Percentiles rank a stretch among this genome's conserved stretches.
phyloP scores from a whole-genome alignment of 345 rosid genomes.

The Pistacia atlantica region DNA sequence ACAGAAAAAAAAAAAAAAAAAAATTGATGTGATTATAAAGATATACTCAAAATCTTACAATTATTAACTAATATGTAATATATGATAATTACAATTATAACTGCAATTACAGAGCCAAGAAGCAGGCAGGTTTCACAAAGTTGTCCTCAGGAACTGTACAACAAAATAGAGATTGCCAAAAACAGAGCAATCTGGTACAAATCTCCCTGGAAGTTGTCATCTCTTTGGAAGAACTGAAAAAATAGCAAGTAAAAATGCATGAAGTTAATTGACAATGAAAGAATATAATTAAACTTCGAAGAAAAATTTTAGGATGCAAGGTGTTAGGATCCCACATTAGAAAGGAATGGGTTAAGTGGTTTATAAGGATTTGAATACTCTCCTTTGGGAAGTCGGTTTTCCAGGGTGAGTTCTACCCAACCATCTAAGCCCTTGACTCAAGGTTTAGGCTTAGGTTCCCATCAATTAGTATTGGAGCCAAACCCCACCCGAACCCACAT shows the following conservation, averaged over 20 bases:
- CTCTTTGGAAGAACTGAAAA: constrained; percentile 85
- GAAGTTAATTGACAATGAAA: neutral
- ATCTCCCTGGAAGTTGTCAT: constrained; percentile 75
- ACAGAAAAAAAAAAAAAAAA: neutral
- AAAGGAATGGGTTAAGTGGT: no score
- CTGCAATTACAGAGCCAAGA: neutral
- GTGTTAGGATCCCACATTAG: no score
- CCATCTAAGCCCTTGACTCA: no score
- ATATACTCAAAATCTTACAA: neutral
- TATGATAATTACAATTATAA: constrained; percentile 12
- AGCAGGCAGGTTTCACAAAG: constrained; percentile 41
- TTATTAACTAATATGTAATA: neutral
- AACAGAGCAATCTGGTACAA: constrained; percentile 75
- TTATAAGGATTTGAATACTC: no score
- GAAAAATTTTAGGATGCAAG: no score
- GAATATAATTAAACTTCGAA: neutral
- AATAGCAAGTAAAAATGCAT: neutral
- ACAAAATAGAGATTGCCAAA: constrained; percentile 78
- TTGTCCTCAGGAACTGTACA: constrained; percentile 82
- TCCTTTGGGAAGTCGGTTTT: no score
- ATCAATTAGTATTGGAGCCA: no score
- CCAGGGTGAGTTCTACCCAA: no score
- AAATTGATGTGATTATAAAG: neutral
- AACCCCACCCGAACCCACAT: no score
- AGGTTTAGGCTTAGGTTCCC: no score